phyloP scores from a whole-genome alignment of 2,329 filamentous ascomycete genomes.

The Aaosphaeria arxii region DNA sequence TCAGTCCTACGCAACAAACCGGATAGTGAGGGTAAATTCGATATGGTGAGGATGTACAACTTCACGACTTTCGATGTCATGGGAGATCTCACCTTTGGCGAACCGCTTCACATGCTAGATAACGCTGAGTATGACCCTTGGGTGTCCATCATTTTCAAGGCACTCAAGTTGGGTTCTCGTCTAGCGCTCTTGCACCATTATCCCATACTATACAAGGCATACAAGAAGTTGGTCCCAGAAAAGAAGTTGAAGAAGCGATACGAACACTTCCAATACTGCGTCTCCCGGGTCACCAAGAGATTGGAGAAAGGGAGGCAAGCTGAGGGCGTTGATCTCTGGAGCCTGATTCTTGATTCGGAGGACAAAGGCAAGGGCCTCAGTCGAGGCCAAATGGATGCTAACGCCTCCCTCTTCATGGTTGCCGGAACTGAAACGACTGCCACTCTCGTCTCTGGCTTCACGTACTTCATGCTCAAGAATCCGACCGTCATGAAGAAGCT shows the following conservation, averaged over 20 bases:
- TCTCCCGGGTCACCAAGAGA: conserved; percentile 22
- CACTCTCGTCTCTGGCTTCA: conserved; percentile 38
- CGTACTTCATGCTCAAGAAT: conserved; percentile 33
- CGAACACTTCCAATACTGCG: conserved; percentile 7
- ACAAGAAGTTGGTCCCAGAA: conserved; percentile 1
- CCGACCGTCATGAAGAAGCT: conserved; percentile 22
- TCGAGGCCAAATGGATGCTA: conserved; percentile 36
- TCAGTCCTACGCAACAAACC: conserved; percentile 29
- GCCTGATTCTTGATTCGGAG: conserved; percentile 31
- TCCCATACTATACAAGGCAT: conserved; percentile 1
- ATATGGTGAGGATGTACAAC: conserved; percentile 33
- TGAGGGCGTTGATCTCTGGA: conserved; percentile 39
- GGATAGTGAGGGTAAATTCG: conserved; percentile 30
- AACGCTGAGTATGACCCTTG: conserved; percentile 28
- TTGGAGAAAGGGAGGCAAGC: conserved; percentile 21
- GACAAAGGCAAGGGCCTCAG: conserved; percentile 26
- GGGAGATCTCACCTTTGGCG: conserved; percentile 31
- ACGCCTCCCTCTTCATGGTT: conserved; percentile 24
- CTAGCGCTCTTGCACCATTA: conserved; percentile 2
- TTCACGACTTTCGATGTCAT: conserved; percentile 35
- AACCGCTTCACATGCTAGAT: conserved; percentile 28
- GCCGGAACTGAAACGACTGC: conserved; percentile 48
- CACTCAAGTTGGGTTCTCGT: conserved; percentile 10
- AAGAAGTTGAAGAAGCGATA: conserved; percentile 3
- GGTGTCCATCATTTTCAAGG: conserved; percentile 27